Percentiles rank a stretch among this genome's conserved stretches.
phyloP scores from a whole-genome alignment of 2,329 filamentous ascomycete genomes.

The Phaeosphaeria sp. region DNA sequence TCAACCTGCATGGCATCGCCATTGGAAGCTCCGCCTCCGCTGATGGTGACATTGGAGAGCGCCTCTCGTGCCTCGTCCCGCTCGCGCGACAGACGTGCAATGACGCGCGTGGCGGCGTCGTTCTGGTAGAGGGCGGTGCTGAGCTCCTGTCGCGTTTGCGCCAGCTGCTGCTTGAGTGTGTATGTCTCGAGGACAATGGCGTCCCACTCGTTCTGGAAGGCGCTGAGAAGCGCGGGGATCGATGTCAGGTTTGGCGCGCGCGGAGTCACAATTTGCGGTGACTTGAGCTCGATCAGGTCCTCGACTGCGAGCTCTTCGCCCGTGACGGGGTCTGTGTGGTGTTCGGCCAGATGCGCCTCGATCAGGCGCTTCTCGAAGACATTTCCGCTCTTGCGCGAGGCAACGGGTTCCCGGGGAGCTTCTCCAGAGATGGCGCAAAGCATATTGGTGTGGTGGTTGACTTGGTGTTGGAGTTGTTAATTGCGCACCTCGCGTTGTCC shows the following conservation, averaged over 20 bases:
- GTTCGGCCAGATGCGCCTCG: conserved; percentile 90
- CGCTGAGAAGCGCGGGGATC: conserved; percentile 89
- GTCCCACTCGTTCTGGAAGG: conserved; percentile 99
- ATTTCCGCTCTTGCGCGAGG: conserved; percentile 91
- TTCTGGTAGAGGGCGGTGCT: conserved; percentile 95
- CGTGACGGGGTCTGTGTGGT: conserved; percentile 90
- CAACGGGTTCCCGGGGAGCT: conserved; percentile 91
- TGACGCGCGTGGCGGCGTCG: conserved; percentile 94
- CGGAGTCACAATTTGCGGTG: conserved; percentile 82
- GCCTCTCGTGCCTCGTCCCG: conserved; percentile 91
- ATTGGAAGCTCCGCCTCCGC: conserved; percentile 59
- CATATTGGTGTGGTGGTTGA: conserved; percentile 30
- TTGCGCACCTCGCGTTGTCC: not conserved
- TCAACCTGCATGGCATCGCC: conserved; percentile 96
- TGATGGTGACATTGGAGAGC: conserved; percentile 82
- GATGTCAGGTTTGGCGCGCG: conserved; percentile 93
- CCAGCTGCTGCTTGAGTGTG: conserved; percentile 86
- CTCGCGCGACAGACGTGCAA: conserved; percentile 88
- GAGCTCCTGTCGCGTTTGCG: conserved; percentile 90
- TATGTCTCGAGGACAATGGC: conserved; percentile 90
- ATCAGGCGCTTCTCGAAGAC: conserved; percentile 96
- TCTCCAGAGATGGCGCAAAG: conserved; percentile 84
- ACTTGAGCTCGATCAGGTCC: conserved; percentile 88
- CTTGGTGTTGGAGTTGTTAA: not conserved
- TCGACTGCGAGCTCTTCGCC: conserved; percentile 83